These are phyloP conservation scores for Hypoxylon fuscum DNA, from an alignment of 495 filamentous ascomycete genomes.

Conservation along the genomic window DNA sequence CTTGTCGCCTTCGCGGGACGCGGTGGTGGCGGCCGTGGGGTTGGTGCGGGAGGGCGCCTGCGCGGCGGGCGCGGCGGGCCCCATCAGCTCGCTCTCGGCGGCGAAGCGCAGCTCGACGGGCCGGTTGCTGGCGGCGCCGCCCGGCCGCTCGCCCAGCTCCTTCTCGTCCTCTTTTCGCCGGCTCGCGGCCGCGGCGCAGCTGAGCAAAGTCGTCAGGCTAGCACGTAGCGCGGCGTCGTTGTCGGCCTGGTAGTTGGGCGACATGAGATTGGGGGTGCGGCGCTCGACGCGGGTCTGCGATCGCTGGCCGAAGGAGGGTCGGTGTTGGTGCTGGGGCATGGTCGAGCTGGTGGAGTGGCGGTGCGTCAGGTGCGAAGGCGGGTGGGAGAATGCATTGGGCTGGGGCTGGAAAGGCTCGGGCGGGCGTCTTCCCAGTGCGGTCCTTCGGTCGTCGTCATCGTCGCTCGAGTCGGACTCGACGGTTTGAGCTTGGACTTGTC, in stretches of 20 bases:
- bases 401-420: slow-evolving; percentile 78
- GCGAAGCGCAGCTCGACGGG: slow-evolving; percentile 70
- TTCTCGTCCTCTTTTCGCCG: slow-evolving; percentile 70
- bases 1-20: slow-evolving; percentile 47
- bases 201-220: slow-evolving; percentile 92
- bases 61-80: slow-evolving; percentile 43
- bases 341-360: slow-evolving; percentile 58
- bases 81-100: slow-evolving; percentile 76
- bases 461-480: slow-evolving; percentile 68
- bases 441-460: slow-evolving; percentile 82
- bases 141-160: slow-evolving; percentile 36
- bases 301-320: slow-evolving; percentile 53
- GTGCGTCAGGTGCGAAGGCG: slow-evolving; percentile 67
- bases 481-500: slow-evolving; percentile 43
- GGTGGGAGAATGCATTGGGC: slow-evolving; percentile 90
- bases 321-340: slow-evolving; percentile 52
- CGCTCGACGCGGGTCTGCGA: slow-evolving; percentile 58
- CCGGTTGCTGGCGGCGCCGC: slow-evolving; percentile 54
- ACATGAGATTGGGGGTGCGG: slow-evolving; percentile 66
- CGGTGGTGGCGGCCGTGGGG: slow-evolving; percentile 4
- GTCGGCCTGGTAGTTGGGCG: slow-evolving; percentile 81
- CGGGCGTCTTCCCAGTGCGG: slow-evolving; percentile 73
- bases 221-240: slow-evolving; percentile 94
- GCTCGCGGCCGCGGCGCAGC: slow-evolving; percentile 87
- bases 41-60: no score